Evolutionary conservation across 148 eudicot genomes (phyloP).

Genomic region (Bassia scoparia): DNA sequence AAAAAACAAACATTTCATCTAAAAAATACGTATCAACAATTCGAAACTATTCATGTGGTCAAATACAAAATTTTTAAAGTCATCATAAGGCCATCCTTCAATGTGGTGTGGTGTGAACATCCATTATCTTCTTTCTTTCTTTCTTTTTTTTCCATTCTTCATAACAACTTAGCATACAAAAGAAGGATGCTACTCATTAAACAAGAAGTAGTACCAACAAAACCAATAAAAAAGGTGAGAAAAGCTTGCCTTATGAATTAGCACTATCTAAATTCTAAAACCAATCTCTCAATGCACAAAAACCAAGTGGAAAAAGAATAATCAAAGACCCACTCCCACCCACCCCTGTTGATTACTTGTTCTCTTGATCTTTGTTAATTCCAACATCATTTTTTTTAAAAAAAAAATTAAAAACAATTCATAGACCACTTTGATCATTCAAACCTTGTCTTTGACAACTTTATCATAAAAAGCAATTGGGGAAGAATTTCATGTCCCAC

Average conservation of each 20-base stretch:
- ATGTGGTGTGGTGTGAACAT: too few relatives aligned
- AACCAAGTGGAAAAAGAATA: slow-evolving; percentile 15
- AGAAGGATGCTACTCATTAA: too few relatives aligned
- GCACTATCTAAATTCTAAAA: not conserved
- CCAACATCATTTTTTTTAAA: slow-evolving; percentile 13
- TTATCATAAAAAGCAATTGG: slow-evolving; percentile 12
- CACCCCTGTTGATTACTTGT: slow-evolving; percentile 5
- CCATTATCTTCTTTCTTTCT: too few relatives aligned
- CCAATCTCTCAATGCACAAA: not conserved
- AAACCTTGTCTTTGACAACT: slow-evolving; percentile 24
- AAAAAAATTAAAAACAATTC: too few relatives aligned
- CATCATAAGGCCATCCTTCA: too few relatives aligned
- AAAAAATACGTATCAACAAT: too few relatives aligned
- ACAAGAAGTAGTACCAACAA: not conserved
- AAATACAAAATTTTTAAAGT: too few relatives aligned
- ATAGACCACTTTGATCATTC: slow-evolving; percentile 10
- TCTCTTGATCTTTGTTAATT: slow-evolving; percentile 21
- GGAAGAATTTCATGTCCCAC: slow-evolving; percentile 20
- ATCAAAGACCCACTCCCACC: slow-evolving; percentile 15
- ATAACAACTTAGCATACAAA: too few relatives aligned
- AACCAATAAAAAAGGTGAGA: not conserved
- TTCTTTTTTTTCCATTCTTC: too few relatives aligned
- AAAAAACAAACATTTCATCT: too few relatives aligned
- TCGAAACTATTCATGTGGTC: too few relatives aligned
- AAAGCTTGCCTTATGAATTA: not conserved